Evolutionary conservation across 179 eudicot genomes (phyloP).

Genomic region (Actinidia chinensis): DNA sequence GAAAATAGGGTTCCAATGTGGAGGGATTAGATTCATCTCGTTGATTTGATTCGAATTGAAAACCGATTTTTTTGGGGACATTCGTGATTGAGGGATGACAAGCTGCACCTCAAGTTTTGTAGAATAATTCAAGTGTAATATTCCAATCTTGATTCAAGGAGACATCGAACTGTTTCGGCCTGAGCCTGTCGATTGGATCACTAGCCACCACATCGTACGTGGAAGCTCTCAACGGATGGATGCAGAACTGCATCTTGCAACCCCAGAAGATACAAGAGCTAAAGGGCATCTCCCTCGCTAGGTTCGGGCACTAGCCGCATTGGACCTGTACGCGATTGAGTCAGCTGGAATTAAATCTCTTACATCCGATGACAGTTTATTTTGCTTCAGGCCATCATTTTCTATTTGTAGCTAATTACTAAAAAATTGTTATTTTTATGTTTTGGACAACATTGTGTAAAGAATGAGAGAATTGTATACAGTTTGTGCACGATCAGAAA

Average conservation of each 20-base stretch:
- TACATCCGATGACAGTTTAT: slow-evolving; percentile 85
- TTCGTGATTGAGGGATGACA: too few relatives aligned
- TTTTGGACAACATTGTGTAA: too few relatives aligned
- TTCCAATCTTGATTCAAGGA: too few relatives aligned
- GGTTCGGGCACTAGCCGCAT: slow-evolving; percentile 73
- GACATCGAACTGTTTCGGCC: slow-evolving; percentile 87
- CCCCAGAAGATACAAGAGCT: slow-evolving; percentile 63
- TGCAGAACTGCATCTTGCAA: slow-evolving; percentile 72
- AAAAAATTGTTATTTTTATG: too few relatives aligned
- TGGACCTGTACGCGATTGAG: slow-evolving; percentile 85
- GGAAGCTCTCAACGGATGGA: slow-evolving; percentile 85
- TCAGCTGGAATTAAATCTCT: slow-evolving; percentile 63
- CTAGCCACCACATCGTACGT: slow-evolving; percentile 70
- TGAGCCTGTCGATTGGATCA: slow-evolving; percentile 85
- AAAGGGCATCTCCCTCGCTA: slow-evolving; percentile 71
- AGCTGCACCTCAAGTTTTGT: too few relatives aligned
- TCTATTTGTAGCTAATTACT: too few relatives aligned
- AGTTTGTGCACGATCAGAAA: too few relatives aligned
- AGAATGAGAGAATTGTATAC: too few relatives aligned
- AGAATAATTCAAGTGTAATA: too few relatives aligned
- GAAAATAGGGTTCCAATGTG: not conserved
- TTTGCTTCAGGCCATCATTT: too few relatives aligned
- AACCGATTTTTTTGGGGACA: too few relatives aligned
- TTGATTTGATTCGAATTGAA: too few relatives aligned
- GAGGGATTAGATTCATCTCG: not conserved